A percentile compares a stretch with the other conserved stretches of the same genome.
Conservation (phyloP, 2,329 filamentous ascomycete genomes). For the Fusarium sp. region DNA sequence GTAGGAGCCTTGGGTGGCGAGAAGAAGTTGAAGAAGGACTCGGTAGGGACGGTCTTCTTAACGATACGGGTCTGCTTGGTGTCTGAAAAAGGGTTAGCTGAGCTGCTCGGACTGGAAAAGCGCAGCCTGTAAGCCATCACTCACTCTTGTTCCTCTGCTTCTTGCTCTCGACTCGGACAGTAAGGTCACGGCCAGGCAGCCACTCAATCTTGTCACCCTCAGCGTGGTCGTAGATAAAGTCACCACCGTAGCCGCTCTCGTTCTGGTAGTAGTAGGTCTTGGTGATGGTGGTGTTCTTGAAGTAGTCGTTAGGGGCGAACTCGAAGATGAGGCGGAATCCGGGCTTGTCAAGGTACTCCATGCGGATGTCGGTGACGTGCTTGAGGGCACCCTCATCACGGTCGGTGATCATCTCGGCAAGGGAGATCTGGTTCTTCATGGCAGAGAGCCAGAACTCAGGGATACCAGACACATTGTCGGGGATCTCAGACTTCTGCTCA, state of each 20-base stretch:
- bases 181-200: conserved; percentile 93
- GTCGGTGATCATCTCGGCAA: conserved; percentile 98
- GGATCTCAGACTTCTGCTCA: conserved; percentile 68
- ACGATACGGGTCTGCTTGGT: conserved; percentile 99
- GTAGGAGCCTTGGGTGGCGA: conserved; percentile 88
- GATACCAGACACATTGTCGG: conserved; percentile 76
- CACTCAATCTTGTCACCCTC: conserved; percentile 98
- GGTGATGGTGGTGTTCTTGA: conserved; percentile 95
- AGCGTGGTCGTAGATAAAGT: conserved; percentile 99
- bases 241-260: conserved; percentile 97
- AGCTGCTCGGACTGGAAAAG: background rate
- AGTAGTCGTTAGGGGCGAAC: conserved; percentile 94
- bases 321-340: conserved; percentile 99
- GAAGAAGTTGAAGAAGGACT: conserved; percentile 99
- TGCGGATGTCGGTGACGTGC: conserved; percentile 89
- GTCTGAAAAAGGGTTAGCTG: conserved; percentile 65
- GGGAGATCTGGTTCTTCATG: conserved; percentile 99
- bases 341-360: conserved; percentile 99
- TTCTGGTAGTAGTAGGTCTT: conserved; percentile 99
- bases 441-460: conserved; percentile 99
- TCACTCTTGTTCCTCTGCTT: conserved; percentile 99
- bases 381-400: conserved; percentile 95
- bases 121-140: conserved; percentile 31
- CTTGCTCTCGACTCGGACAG: conserved; percentile 96
- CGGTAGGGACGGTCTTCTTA: conserved; percentile 98